Evolutionary conservation across 169 alveolate genomes (phyloP).

Genomic region (Cryptosporidium bovis): DNA sequence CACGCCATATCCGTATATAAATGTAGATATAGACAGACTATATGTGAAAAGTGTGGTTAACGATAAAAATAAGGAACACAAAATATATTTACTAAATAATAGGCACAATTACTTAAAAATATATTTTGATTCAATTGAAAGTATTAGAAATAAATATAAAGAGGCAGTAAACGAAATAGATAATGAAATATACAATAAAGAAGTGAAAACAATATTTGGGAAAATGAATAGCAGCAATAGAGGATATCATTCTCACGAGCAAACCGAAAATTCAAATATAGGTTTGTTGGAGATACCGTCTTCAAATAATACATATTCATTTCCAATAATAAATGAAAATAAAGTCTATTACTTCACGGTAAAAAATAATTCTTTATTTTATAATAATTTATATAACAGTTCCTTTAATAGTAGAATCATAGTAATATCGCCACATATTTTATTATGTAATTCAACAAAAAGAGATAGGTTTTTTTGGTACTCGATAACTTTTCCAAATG

Average conservation of each 20-base stretch:
- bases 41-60: not conserved
- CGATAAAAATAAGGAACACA: not conserved
- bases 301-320: conserved; percentile 21
- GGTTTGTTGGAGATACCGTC: conserved; percentile 61
- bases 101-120: conserved; percentile 54
- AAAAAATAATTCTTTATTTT: conserved; percentile 29
- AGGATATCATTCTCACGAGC: not conserved
- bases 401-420: conserved; percentile 5
- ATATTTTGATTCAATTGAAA: conserved; percentile 15
- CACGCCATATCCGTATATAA: conserved; percentile 60
- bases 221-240: conserved; percentile 17
- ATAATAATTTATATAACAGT: conserved; percentile 13
- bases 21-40: not conserved
- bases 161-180: not conserved
- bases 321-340: conserved; percentile 44
- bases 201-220: conserved; percentile 33
- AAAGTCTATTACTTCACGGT: conserved; percentile 46
- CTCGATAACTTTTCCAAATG: conserved; percentile 24
- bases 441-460: conserved; percentile 6
- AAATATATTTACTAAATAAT: conserved; percentile 26
- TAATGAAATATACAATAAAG: conserved; percentile 7
- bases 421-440: conserved; percentile 45
- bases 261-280: conserved; percentile 1
- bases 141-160: conserved; percentile 7
- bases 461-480: conserved; percentile 24